Base-by-base conservation (phyloP, 2,329 filamentous ascomycete species). In the Neonectria sp. region DNA sequence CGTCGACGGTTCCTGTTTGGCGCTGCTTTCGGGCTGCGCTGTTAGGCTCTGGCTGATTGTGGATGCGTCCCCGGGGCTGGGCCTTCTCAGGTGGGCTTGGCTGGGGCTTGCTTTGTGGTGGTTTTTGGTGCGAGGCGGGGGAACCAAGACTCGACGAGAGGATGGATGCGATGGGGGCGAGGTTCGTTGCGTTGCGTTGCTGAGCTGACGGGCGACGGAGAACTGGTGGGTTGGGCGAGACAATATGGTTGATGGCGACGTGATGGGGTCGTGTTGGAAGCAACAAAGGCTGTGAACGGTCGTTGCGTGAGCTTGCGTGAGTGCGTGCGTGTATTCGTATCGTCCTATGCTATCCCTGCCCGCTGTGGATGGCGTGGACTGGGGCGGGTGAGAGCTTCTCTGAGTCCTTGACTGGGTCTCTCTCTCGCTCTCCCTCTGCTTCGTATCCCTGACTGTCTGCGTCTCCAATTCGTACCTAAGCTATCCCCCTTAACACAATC, bases 241-340 rank as follows among this genome's bases (percentile, higher is more conserved):
- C 57, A 40, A 58, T 40, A 40, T 35, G 33, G 11, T 35, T 13
- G 61, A 59, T 57, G 31, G 35, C 7, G 43, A 33, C 40, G 53
- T 51, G 57, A 55, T 35, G 59, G 55, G 13, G 57, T 59, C 58
- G 31, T 58, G 53, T 37, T 58, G 62, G 45, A 65, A 45, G 46
- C 49, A 59, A 56, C 53, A 43, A 55, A 45, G 45, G 60, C 49
- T 49, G 55, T 35, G 33, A 11, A 35, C 12, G 33, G 12, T 46
- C 35, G 25, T 53, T 65, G 49, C 35, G 53, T 65, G 56, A 56
- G 60, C 60, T 68, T 49, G 68, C 46, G 59, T 71, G 68, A 59
- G 43, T 60, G 58, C 48, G 58, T 60, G 51, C 51, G 58, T 60
- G 48, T 60, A 31, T 46, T 24, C 17, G 40, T 33, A 65, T 65